Evolutionary conservation across 805 yeast species (phyloP).

Genomic region (Metschnikowia cubensis): DNA sequence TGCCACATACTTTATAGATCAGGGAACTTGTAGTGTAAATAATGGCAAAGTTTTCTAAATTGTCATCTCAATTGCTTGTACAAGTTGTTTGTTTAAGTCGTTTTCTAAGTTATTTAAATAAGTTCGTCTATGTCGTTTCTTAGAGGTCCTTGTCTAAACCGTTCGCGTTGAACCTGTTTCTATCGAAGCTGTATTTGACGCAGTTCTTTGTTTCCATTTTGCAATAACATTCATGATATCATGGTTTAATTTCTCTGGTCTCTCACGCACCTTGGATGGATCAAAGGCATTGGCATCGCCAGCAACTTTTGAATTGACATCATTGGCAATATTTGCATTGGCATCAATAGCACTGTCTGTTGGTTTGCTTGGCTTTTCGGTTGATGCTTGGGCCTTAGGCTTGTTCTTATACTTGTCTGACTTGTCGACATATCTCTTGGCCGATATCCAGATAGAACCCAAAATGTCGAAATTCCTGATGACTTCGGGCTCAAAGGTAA

Average conservation of each 20-base stretch:
- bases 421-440: slow-evolving; percentile 16
- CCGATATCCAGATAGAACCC: slow-evolving; percentile 36
- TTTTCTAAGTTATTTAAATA: too few relatives aligned
- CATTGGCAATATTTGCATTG: background rate
- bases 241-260: slow-evolving; percentile 11
- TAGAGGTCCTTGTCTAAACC: too few relatives aligned
- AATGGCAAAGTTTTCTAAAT: too few relatives aligned
- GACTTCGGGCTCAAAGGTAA: slow-evolving; percentile 19
- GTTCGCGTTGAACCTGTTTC: background rate
- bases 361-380: background rate
- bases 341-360: background rate
- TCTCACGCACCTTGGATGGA: slow-evolving; percentile 8
- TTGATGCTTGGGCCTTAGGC: background rate
- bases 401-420: background rate
- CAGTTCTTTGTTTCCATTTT: background rate
- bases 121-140: too few relatives aligned
- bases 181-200: background rate
- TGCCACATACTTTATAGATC: slow-evolving; percentile 7
- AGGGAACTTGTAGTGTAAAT: background rate
- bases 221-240: slow-evolving; percentile 5
- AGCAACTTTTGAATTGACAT: background rate
- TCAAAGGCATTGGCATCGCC: background rate
- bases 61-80: too few relatives aligned
- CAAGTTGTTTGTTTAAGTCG: too few relatives aligned
- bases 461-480: slow-evolving; percentile 24